phyloP scores from a whole-genome alignment of 345 rosid genomes.

The Syzygium oleosum region DNA sequence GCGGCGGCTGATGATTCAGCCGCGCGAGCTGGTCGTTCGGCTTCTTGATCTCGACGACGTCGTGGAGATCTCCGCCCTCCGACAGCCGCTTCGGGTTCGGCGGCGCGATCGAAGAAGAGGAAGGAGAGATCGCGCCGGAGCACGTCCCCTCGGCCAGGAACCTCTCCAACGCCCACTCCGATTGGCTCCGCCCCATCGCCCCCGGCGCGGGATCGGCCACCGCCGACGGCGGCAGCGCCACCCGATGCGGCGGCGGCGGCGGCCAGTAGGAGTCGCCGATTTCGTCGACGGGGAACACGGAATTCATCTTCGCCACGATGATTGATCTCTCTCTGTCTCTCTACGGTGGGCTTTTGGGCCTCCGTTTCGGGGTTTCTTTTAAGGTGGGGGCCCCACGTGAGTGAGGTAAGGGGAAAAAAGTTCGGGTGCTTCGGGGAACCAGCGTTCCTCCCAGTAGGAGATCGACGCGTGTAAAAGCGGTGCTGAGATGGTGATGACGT shows the following conservation, averaged over 20 bases:
- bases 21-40: conserved; percentile 41
- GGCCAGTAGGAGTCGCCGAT: conserved; percentile 58
- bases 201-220: conserved; percentile 14
- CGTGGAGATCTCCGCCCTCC: conserved; percentile 4
- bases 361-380: not conserved
- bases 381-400: not conserved
- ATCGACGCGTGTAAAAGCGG: not conserved
- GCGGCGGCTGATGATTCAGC: conserved; percentile 4
- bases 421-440: not conserved
- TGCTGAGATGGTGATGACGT: not conserved
- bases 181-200: conserved; percentile 49
- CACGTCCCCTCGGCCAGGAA: conserved; percentile 32
- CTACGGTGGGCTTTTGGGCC: not conserved
- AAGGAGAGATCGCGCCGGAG: not conserved
- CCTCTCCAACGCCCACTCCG: conserved; percentile 68
- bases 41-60: conserved; percentile 23
- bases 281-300: conserved; percentile 60
- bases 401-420: not conserved
- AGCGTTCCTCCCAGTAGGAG: not conserved
- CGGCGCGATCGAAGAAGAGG: conserved; percentile 14
- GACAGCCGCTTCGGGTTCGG: conserved; percentile 14
- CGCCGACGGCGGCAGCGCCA: not conserved
- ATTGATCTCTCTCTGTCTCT: not conserved
- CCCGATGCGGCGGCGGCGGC: conserved; percentile 1
- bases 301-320: conserved; percentile 19